Conservation (phyloP, 768 basidiomycete genomes). For the Pleurotus djamor region DNA sequence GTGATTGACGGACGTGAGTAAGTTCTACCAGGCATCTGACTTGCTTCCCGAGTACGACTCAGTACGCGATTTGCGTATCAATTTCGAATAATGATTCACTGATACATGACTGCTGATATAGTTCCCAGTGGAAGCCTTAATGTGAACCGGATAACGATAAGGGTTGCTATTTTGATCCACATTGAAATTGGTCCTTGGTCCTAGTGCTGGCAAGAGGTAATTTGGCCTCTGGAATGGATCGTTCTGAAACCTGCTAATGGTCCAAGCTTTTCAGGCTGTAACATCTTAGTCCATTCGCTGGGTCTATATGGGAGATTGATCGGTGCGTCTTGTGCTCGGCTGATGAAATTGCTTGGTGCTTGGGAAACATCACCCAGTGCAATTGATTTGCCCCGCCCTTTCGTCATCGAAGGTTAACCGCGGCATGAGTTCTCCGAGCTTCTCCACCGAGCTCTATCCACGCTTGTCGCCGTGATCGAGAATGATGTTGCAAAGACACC, state of each 20-base stretch:
- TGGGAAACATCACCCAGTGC: not conserved
- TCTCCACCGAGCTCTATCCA: no score
- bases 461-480: no score
- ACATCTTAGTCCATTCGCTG: not conserved
- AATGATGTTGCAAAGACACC: no score
- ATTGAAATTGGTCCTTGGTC: not conserved
- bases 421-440: no score
- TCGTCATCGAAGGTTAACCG: no score
- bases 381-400: no score
- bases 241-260: not conserved
- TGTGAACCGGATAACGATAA: conserved; percentile 1
- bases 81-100: not conserved
- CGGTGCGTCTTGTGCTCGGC: not conserved
- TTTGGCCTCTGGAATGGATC: not conserved
- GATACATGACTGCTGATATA: not conserved
- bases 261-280: not conserved
- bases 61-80: no score
- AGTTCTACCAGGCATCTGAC: no score
- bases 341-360: not conserved
- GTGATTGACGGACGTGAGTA: no score
- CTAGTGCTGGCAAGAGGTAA: not conserved
- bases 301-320: not conserved
- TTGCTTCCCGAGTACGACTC: no score
- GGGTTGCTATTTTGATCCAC: not conserved
- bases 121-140: not conserved